Evolutionary conservation across 768 basidiomycete genomes (phyloP).

Genomic region (Daedaleopsis nitida): DNA sequence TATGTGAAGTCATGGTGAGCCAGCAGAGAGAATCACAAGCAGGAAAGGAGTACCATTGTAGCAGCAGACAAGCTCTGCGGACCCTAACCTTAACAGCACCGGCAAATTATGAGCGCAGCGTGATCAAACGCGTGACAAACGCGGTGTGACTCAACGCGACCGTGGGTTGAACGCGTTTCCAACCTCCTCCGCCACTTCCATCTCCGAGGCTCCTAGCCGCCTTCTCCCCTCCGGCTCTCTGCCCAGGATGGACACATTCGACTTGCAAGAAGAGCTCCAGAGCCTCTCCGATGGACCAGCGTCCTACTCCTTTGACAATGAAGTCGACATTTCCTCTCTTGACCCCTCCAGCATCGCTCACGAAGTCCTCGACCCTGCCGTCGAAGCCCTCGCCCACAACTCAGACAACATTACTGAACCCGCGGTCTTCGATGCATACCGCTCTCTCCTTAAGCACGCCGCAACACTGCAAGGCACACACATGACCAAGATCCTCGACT

Average conservation of each 20-base stretch:
- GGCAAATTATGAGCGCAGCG: neutral
- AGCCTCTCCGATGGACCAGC: conserved; percentile 55
- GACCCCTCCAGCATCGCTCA: conserved; percentile 44
- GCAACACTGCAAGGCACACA: conserved; percentile 59
- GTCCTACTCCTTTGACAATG: conserved; percentile 67
- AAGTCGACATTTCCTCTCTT: conserved; percentile 62
- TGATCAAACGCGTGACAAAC: conserved; percentile 9
- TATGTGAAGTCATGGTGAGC: conserved; percentile 31
- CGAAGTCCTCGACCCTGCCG: conserved; percentile 66
- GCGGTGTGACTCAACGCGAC: conserved; percentile 19
- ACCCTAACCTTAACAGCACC: neutral
- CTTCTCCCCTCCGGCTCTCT: neutral
- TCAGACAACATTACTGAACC: conserved; percentile 70
- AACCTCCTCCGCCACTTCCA: neutral
- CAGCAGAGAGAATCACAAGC: neutral
- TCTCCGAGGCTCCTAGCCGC: neutral
- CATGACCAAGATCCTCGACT: conserved; percentile 88
- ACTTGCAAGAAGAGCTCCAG: conserved; percentile 79
- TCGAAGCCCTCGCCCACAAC: conserved; percentile 76
- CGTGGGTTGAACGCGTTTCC: conserved; percentile 14
- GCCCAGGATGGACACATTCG: conserved; percentile 47
- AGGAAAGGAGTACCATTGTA: conserved; percentile 2
- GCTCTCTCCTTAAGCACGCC: conserved; percentile 78
- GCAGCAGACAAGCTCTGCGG: neutral
- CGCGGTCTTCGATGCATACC: conserved; percentile 78